Base-by-base conservation (phyloP, 352 stramenopile species). In the Aphanomyces euteiches region DNA sequence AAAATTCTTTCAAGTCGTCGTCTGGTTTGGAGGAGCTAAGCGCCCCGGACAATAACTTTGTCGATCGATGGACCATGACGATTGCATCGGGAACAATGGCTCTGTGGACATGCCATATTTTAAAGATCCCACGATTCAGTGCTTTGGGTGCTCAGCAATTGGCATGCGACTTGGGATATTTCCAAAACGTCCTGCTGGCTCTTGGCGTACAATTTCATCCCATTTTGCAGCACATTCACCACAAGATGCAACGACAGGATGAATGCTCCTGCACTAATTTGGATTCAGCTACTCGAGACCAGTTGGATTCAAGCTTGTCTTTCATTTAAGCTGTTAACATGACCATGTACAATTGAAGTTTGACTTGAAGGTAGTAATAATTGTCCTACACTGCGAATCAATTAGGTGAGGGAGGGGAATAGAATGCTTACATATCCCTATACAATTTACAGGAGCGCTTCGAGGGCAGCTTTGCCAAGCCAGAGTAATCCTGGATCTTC, bases 121-220 rank as follows among this genome's bases (percentile, higher is more conserved):
- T 76, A 39, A 78, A 77, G 47, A 92, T 95, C 69, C 77, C 82
- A 7, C 43, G 73, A 59, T 73, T 95, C 17, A 89, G 85, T 39
- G 70, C 81, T n/a, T 70, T 82, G 13, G 87, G 85, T 2, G 75
- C 76, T 1, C 72, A 78, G 57, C 85, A 95, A 57, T 69, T 95
- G 17, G 79, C 72, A 59, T 85, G 83, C 2, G 87, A 95, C 56
- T 37, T 93, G 47, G 77, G 77, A 41, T 95, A 95, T 67, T 91
- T 93, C 47, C 74, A 89, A 69, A 95, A 92, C 59, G 84, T 93
- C 12, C 70, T 93, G 47, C 89, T 77, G 56, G 87, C 87, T 0
- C 79, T 95, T 15, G 83, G 85, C 4, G 80, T 70, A 17, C 34
- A 43, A 7, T n/a, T 56, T n/a, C 64, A 70, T 21, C 64, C 64